Conservation (phyloP, 208 protist genomes). For the Perkinsela sp. region DNA sequence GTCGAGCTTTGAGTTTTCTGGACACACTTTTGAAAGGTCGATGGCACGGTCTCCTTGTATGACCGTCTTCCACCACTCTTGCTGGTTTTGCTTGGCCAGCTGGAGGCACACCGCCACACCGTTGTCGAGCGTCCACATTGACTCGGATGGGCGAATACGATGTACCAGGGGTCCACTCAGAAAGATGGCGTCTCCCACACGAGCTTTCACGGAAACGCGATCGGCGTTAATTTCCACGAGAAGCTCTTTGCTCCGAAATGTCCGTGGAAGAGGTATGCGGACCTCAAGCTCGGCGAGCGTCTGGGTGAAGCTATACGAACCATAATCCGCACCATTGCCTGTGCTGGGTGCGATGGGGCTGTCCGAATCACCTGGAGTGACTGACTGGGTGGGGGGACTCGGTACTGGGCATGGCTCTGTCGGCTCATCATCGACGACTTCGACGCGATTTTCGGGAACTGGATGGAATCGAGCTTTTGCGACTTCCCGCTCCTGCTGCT, state of each 20-base stretch:
- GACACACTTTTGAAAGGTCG: constrained; percentile 70
- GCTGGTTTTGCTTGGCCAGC: constrained; percentile 52
- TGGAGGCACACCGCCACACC: constrained; percentile 47
- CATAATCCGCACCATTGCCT: constrained; percentile 55
- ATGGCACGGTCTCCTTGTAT: constrained; percentile 53
- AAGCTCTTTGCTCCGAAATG: constrained; percentile 31
- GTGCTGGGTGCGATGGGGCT: constrained; percentile 17
- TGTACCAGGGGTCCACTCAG: constrained; percentile 44
- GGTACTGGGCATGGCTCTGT: constrained; percentile 12
- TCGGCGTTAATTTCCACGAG: constrained; percentile 24
- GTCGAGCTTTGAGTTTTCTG: constrained; percentile 74
- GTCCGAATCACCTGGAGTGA: constrained; percentile 12
- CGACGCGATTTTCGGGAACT: constrained; percentile 18
- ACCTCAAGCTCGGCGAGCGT: constrained; percentile 55
- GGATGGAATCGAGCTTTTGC: too few species aligned
- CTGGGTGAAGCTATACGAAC: constrained; percentile 56
- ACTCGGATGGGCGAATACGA: constrained; percentile 35
- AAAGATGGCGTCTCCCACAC: constrained; percentile 34
- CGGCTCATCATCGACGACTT: constrained; percentile 38
- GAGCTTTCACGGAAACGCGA: constrained; percentile 29
- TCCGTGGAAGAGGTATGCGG: constrained; percentile 33
- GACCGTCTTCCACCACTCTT: constrained; percentile 74
- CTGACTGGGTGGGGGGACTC: constrained; percentile 16
- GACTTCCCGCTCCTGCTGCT: constrained; percentile 6
- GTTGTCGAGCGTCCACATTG: constrained; percentile 72